Base-by-base conservation (phyloP, 1,284 basidiomycete genomes). In the Cutaneotrichosporon dermatis region DNA sequence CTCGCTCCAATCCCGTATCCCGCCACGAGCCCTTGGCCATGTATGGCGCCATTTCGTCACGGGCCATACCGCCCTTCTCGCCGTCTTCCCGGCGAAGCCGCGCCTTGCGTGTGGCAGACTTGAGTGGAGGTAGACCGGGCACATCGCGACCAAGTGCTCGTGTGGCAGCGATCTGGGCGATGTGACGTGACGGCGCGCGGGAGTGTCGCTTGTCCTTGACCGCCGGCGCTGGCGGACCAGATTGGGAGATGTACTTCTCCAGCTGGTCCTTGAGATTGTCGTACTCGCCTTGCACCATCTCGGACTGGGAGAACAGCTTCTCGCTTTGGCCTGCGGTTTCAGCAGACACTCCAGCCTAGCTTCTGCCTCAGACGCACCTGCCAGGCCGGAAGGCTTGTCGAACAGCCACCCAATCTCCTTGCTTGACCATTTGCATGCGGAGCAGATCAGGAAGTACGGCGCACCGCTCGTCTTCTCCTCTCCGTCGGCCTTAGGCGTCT, bases 371-470 rank as follows among this genome's bases (percentile, higher is more conserved):
- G 16, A 9, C 50, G 12, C 39, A 92, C 91, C 85, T 60, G 90
- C 92, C 15, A 99, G 84, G 33, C 93, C 92, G 0, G 93, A 94
- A 0, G 93, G 90, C 75, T 98, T 99, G 71, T 98, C 95, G 68
- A 98, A 98, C 9, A 86, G 88, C 72, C 95, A 89, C 0, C 88
- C 90, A 1, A 94, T 86, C 73, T 90, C 86, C 6, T 87, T 87
- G 64, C 92, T 95, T 75, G 95, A 91, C 95, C 96, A 99, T 72
- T 89, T 84, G 72, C 96, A 99, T 70, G 88, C 86, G 59, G 89
- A 87, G 78, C 96, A 99, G 66, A 88, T 87, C 1, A 99, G 83
- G 69, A 92, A 87, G 80, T 92, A 99, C 0, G 92, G 93, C 1
- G 91, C 85, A 86, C 57, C 90, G 88, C 45, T 88, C 2, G 13